A percentile compares a stretch with the other conserved stretches of the same genome.
Evolutionary conservation across 176 grass and related monocot species (phyloP).

Genomic region (Rhynchospora pubera): DNA sequence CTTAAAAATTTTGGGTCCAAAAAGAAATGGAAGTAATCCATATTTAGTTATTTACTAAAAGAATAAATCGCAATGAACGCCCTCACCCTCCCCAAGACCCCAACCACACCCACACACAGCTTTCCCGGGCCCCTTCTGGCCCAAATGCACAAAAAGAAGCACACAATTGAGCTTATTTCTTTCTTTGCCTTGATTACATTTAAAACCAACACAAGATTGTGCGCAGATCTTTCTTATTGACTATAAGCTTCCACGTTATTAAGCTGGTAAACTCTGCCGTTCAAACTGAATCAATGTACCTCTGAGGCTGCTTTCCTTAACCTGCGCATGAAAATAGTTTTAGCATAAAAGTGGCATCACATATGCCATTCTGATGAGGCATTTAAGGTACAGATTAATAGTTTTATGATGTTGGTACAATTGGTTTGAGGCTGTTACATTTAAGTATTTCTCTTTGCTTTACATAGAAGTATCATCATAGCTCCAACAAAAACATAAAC

Average conservation of each 20-base stretch:
- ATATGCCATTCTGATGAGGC: neutral
- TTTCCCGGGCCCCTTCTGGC: neutral
- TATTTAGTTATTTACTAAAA: conserved; percentile 22
- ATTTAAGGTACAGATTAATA: neutral
- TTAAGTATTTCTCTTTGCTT: neutral
- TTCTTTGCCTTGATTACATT: neutral
- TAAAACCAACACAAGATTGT: neutral
- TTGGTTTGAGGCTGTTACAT: neutral
- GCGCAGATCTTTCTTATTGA: neutral
- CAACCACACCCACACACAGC: too few relatives aligned
- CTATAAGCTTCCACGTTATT: neutral
- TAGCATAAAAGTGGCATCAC: neutral
- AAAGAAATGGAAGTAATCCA: neutral
- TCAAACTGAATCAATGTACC: conserved; percentile 50
- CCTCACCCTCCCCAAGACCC: too few relatives aligned
- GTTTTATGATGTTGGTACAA: neutral
- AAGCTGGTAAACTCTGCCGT: conserved; percentile 12
- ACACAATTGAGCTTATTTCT: neutral
- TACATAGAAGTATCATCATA: neutral
- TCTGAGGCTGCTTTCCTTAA: conserved; percentile 66
- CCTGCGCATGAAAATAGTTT: conserved; percentile 29
- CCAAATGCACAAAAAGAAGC: neutral
- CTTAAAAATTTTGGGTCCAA: neutral
- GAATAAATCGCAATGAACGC: conserved; percentile 3
- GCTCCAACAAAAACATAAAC: neutral